Evolutionary conservation across 306 rosid species (phyloP).

Genomic region (Prosopis cineraria): DNA sequence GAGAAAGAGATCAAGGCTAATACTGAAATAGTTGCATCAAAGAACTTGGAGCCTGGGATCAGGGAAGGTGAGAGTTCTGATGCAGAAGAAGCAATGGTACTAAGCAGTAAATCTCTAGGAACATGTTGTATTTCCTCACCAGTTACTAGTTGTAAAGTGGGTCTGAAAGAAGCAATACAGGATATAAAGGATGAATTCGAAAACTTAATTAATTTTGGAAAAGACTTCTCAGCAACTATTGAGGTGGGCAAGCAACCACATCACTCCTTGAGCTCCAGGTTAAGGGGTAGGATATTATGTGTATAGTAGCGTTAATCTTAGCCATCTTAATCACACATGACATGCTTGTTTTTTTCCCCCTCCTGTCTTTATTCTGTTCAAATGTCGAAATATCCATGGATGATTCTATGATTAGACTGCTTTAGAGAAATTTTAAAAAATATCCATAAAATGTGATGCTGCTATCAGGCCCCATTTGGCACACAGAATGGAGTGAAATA

Average conservation of each 20-base stretch:
- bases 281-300: conserved; percentile 34
- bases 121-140: conserved; percentile 28
- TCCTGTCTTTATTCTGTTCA: conserved; percentile 4
- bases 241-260: conserved; percentile 36
- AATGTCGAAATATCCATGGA: neutral
- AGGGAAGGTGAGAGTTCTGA: neutral
- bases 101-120: conserved; percentile 13
- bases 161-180: conserved; percentile 39
- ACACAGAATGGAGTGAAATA: neutral
- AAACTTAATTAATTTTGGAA: conserved; percentile 25
- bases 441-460: conserved; percentile 1
- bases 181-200: conserved; percentile 38
- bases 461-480: neutral
- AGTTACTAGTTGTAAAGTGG: conserved; percentile 8
- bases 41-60: conserved; percentile 17
- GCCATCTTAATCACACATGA: neutral
- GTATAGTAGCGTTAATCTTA: neutral
- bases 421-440: neutral
- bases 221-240: conserved; percentile 30
- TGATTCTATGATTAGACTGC: neutral
- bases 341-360: neutral
- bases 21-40: neutral
- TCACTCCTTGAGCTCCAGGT: conserved; percentile 31
- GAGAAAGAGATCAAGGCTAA: conserved; percentile 6
- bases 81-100: neutral